Evolutionary conservation across 2,329 filamentous ascomycete genomes (phyloP).

Genomic region (Rutstroemia sydowiana): DNA sequence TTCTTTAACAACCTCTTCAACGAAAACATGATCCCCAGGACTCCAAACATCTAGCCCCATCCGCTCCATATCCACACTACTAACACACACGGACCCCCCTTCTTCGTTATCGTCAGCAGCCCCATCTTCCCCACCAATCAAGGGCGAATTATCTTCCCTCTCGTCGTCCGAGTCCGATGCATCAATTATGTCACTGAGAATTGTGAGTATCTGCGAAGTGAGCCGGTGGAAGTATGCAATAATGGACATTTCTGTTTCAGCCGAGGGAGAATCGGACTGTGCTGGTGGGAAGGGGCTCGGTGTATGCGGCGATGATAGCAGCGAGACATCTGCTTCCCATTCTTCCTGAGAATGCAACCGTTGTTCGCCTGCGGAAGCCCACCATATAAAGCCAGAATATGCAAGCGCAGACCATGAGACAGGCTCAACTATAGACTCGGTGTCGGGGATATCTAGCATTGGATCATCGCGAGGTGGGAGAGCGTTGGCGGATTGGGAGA

Average conservation of each 20-base stretch:
- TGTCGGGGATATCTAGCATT: conserved; percentile 39
- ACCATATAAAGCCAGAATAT: conserved; percentile 83
- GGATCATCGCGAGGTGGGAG: conserved; percentile 32
- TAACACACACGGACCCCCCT: conserved; percentile 43
- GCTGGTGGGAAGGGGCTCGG: neutral
- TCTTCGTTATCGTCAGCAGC: conserved; percentile 43
- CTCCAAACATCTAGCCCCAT: conserved; percentile 80
- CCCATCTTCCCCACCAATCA: neutral
- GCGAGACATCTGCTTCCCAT: conserved; percentile 46
- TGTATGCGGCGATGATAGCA: conserved; percentile 35
- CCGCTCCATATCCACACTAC: conserved; percentile 55
- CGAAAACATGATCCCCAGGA: conserved; percentile 59
- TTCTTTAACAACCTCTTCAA: conserved; percentile 50
- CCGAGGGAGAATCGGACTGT: conserved; percentile 28
- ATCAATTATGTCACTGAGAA: conserved; percentile 55
- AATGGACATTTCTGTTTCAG: conserved; percentile 56
- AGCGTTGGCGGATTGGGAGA: conserved; percentile 19
- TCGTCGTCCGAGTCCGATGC: conserved; percentile 31
- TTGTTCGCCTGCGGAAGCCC: conserved; percentile 76
- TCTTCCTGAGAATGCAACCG: conserved; percentile 53
- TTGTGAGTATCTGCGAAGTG: conserved; percentile 57
- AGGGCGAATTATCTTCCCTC: conserved; percentile 25
- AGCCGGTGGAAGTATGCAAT: conserved; percentile 78
- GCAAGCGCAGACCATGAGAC: conserved; percentile 66
- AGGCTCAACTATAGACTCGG: conserved; percentile 52